Conservation (phyloP, 139 green algal species). For the Pycnococcus provasolii region DNA sequence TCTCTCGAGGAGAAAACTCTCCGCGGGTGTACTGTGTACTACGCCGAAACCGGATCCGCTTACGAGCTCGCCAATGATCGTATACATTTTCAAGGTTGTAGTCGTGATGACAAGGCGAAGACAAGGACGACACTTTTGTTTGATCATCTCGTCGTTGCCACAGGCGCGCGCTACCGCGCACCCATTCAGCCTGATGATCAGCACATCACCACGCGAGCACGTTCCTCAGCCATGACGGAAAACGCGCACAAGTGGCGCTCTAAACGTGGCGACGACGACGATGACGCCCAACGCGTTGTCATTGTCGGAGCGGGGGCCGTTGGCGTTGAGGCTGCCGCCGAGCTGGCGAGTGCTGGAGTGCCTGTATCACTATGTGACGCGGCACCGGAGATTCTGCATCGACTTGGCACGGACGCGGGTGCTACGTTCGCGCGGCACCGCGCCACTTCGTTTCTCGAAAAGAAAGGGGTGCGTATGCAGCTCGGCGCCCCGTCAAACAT, state of each 20-base stretch:
- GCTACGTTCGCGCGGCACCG: too few species aligned
- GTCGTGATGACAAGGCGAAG: neutral
- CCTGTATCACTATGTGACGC: too few species aligned
- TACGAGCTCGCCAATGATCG: too few species aligned
- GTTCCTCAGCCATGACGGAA: too few species aligned
- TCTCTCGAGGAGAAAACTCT: neutral
- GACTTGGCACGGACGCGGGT: too few species aligned
- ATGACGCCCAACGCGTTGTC: neutral
- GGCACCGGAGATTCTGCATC: too few species aligned
- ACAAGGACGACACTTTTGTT: neutral
- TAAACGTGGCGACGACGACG: neutral
- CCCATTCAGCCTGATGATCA: neutral
- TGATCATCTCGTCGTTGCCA: conserved; percentile 7
- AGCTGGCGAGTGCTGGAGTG: neutral
- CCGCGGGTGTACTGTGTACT: too few species aligned
- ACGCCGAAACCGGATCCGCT: too few species aligned
- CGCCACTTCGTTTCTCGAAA: too few species aligned
- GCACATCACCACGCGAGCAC: neutral
- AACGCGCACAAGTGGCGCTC: too few species aligned
- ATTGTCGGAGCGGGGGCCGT: conserved; percentile 5
- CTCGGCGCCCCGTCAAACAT: too few species aligned
- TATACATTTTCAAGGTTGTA: neutral
- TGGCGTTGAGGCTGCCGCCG: conserved; percentile 1
- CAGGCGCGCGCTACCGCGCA: neutral
- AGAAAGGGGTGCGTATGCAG: too few species aligned